phyloP scores from a whole-genome alignment of 2,329 filamentous ascomycete genomes.

The Calonectria pteridis region DNA sequence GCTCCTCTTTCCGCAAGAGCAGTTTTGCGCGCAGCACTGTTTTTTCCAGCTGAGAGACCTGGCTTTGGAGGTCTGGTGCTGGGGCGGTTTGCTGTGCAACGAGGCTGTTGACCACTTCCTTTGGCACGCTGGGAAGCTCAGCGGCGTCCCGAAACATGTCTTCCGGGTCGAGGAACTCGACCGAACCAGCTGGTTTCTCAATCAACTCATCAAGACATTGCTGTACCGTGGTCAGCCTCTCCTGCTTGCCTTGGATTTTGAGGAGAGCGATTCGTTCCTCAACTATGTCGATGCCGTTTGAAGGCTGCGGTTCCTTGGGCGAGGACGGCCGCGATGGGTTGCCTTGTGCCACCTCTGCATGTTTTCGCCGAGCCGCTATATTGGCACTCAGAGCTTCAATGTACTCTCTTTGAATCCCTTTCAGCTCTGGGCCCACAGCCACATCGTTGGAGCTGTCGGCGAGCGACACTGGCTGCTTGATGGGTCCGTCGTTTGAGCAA shows the following conservation, averaged over 20 bases:
- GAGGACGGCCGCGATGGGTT: slow-evolving; percentile 34
- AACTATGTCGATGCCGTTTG: slow-evolving; percentile 48
- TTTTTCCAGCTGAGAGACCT: slow-evolving; percentile 68
- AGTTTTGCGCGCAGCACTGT: slow-evolving; percentile 70
- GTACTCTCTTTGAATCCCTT: slow-evolving; percentile 67
- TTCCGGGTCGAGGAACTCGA: slow-evolving; percentile 63
- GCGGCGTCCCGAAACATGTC: slow-evolving; percentile 60
- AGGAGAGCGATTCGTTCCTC: slow-evolving; percentile 65
- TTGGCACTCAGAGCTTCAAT: slow-evolving; percentile 67
- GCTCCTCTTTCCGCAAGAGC: slow-evolving; percentile 67
- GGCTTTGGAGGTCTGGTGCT: slow-evolving; percentile 58
- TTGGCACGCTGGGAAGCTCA: slow-evolving; percentile 64
- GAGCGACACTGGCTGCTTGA: slow-evolving; percentile 62
- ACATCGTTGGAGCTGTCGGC: slow-evolving; percentile 54
- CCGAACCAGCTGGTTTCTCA: slow-evolving; percentile 64
- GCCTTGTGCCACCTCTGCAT: slow-evolving; percentile 52
- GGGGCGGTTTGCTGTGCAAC: slow-evolving; percentile 54
- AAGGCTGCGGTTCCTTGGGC: slow-evolving; percentile 29
- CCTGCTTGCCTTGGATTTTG: slow-evolving; percentile 64
- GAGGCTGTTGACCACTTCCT: slow-evolving; percentile 64
- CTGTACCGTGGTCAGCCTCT: slow-evolving; percentile 63
- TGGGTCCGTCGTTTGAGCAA: slow-evolving; percentile 57
- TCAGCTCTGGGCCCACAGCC: slow-evolving; percentile 52
- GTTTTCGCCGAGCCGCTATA: slow-evolving; percentile 62
- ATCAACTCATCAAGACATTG: slow-evolving; percentile 63